Base-by-base conservation (phyloP, 495 filamentous ascomycete genomes). In the Apodospora peruviana region DNA sequence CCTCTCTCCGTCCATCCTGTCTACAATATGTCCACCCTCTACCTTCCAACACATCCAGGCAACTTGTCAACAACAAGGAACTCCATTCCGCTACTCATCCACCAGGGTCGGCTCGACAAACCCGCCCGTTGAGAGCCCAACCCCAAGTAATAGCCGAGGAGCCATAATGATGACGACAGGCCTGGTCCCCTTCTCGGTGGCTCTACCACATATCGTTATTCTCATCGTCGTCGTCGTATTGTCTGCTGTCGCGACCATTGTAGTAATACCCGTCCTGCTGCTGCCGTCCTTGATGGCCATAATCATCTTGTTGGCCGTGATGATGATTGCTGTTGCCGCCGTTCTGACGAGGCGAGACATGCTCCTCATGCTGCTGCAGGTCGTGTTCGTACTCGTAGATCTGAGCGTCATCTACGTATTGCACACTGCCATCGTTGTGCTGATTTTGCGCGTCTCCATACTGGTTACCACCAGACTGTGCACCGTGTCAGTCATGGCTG, bases 331-430 rank as follows among this genome's bases (percentile, higher is more conserved):
- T 20, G 1, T 45, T 39, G 9, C 38, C 17, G 4, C 45, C 37
- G 12, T 50, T 41, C n/a, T 58, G 54, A 7, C 43, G 47, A 11
- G 29, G 41, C 57, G 5, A 19, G 11, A 39, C 17, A 14, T 38
- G 21, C 3, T 32, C 45, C 10, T 36, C 55, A 9, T 40, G 41
- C 25, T 64, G 62, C 24, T 40, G 21, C 7, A 62, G 57, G 24
- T 40, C 60, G 40, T 76, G 69, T 34, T 74, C 71, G 52, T 76
- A 73, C 43, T 76, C 72, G 52, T 74, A 76, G 20, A 74, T 69
- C 40, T 75, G 70, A 5, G 63, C 60, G 40, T 70, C 67, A 50
- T 75, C 72, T 16, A 67, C 65, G 44, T 76, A 75, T 39, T 74
- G 70, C 4, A 61, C 61, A 19, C 32, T 51, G 29, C 50, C 60